A percentile compares a stretch with the other conserved stretches of the same genome.
Conservation (phyloP, 2,329 filamentous ascomycete species). For the Colletotrichum tanaceti region DNA sequence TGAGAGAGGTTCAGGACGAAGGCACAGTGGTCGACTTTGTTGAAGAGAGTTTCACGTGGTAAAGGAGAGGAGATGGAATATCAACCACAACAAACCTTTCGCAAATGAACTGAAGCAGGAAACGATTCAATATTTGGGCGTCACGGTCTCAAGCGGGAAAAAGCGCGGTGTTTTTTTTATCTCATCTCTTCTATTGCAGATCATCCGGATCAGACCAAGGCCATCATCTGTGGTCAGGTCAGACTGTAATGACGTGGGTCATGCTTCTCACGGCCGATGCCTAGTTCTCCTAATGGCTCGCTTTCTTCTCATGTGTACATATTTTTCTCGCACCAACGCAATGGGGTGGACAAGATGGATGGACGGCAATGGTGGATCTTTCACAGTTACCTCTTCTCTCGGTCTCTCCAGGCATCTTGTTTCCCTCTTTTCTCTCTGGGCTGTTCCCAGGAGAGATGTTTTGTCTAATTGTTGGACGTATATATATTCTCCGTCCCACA, state of each 20-base stretch:
- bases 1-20: conserved; percentile 71
- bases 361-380: conserved; percentile 10
- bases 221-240: not conserved
- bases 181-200: conserved; percentile 4
- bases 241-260: conserved; percentile 17
- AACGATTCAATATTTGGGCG: conserved; percentile 35
- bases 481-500: conserved; percentile 32
- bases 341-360: conserved; percentile 9
- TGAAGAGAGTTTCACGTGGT: conserved; percentile 82
- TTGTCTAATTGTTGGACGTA: conserved; percentile 38
- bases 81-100: conserved; percentile 9
- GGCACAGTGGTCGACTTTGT: conserved; percentile 76
- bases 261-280: conserved; percentile 33
- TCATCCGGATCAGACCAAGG: conserved; percentile 13
- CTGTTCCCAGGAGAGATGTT: conserved; percentile 4
- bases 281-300: conserved; percentile 30
- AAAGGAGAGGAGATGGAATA: conserved; percentile 39
- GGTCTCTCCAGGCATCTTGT: conserved; percentile 10
- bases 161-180: conserved; percentile 21
- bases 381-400: not conserved
- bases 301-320: conserved; percentile 38
- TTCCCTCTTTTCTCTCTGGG: not conserved
- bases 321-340: conserved; percentile 37
- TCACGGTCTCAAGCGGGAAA: conserved; percentile 37
- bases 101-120: conserved; percentile 9